A percentile compares a stretch with the other conserved stretches of the same genome.
These are phyloP conservation scores for Hypoxylon sp. DNA, from an alignment of 2,329 filamentous ascomycete species.

Conservation along the genomic window DNA sequence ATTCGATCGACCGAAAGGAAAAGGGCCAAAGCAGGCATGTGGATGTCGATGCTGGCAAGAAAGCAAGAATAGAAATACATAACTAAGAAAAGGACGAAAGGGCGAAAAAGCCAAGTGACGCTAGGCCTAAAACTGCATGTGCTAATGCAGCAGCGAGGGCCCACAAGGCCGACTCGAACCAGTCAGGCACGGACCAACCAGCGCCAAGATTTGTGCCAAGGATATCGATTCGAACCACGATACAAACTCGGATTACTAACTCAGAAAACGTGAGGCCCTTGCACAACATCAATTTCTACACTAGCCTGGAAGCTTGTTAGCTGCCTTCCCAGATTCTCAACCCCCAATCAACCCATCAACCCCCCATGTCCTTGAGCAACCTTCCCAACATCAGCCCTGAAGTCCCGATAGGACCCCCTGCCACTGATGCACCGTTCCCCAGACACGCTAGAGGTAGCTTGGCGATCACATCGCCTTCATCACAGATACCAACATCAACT, in stretches of 20 bases:
- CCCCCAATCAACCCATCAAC: constrained; percentile 5
- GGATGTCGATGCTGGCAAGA: constrained; percentile 6
- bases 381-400: constrained; percentile 14
- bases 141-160: constrained; percentile 29
- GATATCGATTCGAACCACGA: constrained; percentile 45
- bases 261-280: constrained; percentile 44
- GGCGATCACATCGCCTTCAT: constrained; percentile 25
- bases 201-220: constrained; percentile 45
- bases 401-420: constrained; percentile 26
- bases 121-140: constrained; percentile 38
- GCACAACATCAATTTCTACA: constrained; percentile 36
- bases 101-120: constrained; percentile 22
- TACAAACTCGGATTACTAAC: constrained; percentile 41
- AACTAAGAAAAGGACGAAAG: constrained; percentile 15
- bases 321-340: background rate
- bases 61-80: constrained; percentile 21
- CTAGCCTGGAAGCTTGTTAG: too few relatives aligned
- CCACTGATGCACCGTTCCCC: constrained; percentile 29
- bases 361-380: constrained; percentile 14
- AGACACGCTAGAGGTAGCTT: constrained; percentile 28
- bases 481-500: constrained; percentile 2
- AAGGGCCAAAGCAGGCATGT: constrained; percentile 8
- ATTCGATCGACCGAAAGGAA: constrained; percentile 14
- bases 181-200: constrained; percentile 46
- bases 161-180: constrained; percentile 35